phyloP scores from a whole-genome alignment of 108 stramenopile genomes.

The Cylindrotheca closterium region DNA sequence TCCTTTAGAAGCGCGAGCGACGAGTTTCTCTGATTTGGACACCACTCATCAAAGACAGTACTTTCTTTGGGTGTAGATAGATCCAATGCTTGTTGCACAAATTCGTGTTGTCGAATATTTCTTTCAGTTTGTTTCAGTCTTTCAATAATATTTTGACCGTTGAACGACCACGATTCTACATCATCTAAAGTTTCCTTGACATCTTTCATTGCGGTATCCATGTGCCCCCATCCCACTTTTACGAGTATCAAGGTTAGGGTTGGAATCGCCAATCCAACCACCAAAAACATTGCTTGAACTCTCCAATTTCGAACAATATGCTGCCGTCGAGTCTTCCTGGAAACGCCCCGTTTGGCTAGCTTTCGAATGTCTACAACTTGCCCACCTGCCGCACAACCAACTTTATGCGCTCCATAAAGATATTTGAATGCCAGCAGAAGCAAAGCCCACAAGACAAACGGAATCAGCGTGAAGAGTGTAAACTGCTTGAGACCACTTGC shows the following conservation, averaged over 20 bases:
- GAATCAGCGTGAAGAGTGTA: conserved; percentile 16
- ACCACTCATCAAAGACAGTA: conserved; percentile 17
- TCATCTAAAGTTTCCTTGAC: conserved; percentile 17
- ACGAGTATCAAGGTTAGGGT: conserved; percentile 25
- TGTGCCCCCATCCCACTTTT: conserved; percentile 14
- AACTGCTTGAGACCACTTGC: conserved; percentile 24
- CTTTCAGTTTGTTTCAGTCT: conserved; percentile 3
- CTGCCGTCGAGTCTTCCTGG: conserved; percentile 18
- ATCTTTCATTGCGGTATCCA: conserved; percentile 18
- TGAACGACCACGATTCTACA: conserved; percentile 33
- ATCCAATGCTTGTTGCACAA: conserved; percentile 15
- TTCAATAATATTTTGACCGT: conserved; percentile 18
- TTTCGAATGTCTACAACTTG: conserved; percentile 28
- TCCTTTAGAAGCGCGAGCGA: not conserved
- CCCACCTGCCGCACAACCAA: conserved; percentile 54
- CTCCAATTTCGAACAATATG: conserved; percentile 35
- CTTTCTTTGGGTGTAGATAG: not conserved
- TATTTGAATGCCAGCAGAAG: conserved; percentile 27
- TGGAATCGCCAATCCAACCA: conserved; percentile 29
- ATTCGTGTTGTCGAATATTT: conserved; percentile 4
- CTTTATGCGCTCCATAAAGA: conserved; percentile 2
- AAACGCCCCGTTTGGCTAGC: conserved; percentile 23
- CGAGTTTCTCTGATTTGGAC: not conserved
- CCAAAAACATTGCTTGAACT: conserved; percentile 36
- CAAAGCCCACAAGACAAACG: conserved; percentile 25